Base-by-base conservation (phyloP, 1,284 basidiomycete species). In the Pyrrhoderma lamaoense region DNA sequence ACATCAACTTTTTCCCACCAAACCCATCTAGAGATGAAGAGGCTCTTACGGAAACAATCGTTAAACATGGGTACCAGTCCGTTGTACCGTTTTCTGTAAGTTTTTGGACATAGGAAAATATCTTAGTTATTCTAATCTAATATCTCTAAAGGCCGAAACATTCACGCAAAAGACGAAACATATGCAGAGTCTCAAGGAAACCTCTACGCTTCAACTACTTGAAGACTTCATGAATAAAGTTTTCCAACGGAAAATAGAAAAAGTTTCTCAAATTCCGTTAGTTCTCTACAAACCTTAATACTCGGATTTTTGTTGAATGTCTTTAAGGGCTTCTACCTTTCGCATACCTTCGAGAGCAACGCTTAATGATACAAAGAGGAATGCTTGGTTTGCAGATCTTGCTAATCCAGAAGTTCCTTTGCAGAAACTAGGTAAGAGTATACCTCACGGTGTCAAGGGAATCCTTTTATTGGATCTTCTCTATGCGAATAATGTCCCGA, bases 381-480 rank as follows among this genome's bases (percentile, higher is more conserved):
- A 87, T 58, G 77, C 88, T 16, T 99, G 94, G 85, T 87, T 97
- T 60, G 77, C 80, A 8, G 95, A 98, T 60, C 80, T 99, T 14
- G 90, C 93, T 13, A 88, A 97, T 60, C 85, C 92, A 0, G 72
- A 80, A 21, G 85, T 98, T 2, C 95, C 96, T 0, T 75, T 99
- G 3, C 74, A 85, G 57, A 93, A 91, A 59, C 76, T 99, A 3
- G 89, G 86, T 13, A 89, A 89, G 62, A 90, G 82, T 61, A 88
- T 99, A 0, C 95, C 95, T 0, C 93, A 98, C 63, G 92, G 92
- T 0, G 89, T 89, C 36, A 93, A 93, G 64, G 93, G 93, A 2
- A 83, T 91, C 58, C 92, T 95, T 60, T 74, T 97, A 21, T 74
- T 99, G 47, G 93, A 97, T 56, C 76, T 94, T 57, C 75, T 99